Evolutionary conservation across 352 stramenopile species (phyloP).

Genomic region (Elongisporangium senticosum): DNA sequence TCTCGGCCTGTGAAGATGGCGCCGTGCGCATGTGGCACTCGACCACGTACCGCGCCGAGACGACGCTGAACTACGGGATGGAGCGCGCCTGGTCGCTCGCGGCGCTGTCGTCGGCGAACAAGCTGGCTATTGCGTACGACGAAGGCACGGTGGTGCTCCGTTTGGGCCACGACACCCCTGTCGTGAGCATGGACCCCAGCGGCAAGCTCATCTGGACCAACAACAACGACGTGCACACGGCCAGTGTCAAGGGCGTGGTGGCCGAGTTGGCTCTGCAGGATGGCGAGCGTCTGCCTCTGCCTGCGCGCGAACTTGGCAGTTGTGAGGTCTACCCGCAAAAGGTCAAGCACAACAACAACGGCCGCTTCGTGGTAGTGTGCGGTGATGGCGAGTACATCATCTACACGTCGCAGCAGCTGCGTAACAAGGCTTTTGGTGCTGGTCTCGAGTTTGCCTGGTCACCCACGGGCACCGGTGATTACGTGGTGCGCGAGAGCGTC

Average conservation of each 20-base stretch:
- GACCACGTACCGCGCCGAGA: conserved; percentile 96
- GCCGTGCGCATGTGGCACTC: conserved; percentile 92
- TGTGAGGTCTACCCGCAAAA: conserved; percentile 98
- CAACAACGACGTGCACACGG: conserved; percentile 98
- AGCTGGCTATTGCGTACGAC: conserved; percentile 94
- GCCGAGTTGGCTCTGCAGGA: conserved; percentile 74
- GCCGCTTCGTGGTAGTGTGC: conserved; percentile 97
- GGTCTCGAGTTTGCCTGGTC: conserved; percentile 98
- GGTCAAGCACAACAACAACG: conserved; percentile 98
- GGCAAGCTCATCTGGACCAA: conserved; percentile 97
- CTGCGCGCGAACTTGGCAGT: conserved; percentile 91
- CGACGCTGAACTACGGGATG: conserved; percentile 99
- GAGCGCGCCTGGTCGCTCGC: conserved; percentile 96
- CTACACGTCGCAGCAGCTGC: conserved; percentile 96
- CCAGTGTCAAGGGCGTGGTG: conserved; percentile 87
- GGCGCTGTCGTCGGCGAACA: conserved; percentile 80
- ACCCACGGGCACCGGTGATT: conserved; percentile 95
- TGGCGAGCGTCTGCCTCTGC: conserved; percentile 84
- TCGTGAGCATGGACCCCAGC: conserved; percentile 97
- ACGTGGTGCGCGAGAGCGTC: conserved; percentile 96
- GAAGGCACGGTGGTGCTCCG: conserved; percentile 95
- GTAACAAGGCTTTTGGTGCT: conserved; percentile 96
- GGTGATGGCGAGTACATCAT: conserved; percentile 99
- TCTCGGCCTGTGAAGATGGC: conserved; percentile 96
- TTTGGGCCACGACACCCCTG: conserved; percentile 95